A percentile compares a stretch with the other conserved stretches of the same genome.
Evolutionary conservation across 345 rosid species (phyloP).

Genomic region (Eucalyptus pumila): DNA sequence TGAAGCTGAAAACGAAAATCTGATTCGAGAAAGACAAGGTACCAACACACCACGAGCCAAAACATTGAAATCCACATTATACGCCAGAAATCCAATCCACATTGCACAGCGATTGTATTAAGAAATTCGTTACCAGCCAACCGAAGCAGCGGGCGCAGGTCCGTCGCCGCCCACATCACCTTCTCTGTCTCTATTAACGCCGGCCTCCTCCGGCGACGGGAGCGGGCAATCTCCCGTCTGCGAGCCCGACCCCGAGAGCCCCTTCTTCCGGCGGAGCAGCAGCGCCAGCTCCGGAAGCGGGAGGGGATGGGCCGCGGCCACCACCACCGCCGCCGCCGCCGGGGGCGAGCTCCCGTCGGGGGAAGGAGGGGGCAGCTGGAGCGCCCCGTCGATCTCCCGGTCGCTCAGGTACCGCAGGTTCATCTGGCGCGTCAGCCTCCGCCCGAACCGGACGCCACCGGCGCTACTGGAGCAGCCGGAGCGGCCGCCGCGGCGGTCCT

Average conservation of each 20-base stretch:
- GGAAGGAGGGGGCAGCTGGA: not conserved
- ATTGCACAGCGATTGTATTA: not conserved
- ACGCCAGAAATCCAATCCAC: not conserved
- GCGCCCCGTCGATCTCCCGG: conserved; percentile 16
- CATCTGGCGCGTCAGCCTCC: conserved; percentile 38
- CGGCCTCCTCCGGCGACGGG: conserved; percentile 15
- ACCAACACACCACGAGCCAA: not conserved
- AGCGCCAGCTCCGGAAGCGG: not conserved
- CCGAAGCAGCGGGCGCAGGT: not conserved
- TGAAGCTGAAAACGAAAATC: not conserved
- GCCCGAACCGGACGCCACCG: not conserved
- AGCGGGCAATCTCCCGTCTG: not conserved
- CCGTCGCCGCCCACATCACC: conserved; percentile 14
- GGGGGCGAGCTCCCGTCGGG: not conserved
- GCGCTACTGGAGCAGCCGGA: not conserved
- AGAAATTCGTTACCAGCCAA: not conserved
- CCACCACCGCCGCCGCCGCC: not conserved
- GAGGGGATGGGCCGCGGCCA: not conserved
- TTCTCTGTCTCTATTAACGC: conserved; percentile 14
- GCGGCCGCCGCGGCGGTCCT: conserved; percentile 1
- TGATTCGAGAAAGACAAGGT: not conserved
- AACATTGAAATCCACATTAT: not conserved
- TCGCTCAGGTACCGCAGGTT: conserved; percentile 50
- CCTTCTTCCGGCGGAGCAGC: not conserved
- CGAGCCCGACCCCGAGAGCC: not conserved